Evolutionary conservation across 2,329 filamentous ascomycete species (phyloP).

Genomic region (Pyricularia grisea): DNA sequence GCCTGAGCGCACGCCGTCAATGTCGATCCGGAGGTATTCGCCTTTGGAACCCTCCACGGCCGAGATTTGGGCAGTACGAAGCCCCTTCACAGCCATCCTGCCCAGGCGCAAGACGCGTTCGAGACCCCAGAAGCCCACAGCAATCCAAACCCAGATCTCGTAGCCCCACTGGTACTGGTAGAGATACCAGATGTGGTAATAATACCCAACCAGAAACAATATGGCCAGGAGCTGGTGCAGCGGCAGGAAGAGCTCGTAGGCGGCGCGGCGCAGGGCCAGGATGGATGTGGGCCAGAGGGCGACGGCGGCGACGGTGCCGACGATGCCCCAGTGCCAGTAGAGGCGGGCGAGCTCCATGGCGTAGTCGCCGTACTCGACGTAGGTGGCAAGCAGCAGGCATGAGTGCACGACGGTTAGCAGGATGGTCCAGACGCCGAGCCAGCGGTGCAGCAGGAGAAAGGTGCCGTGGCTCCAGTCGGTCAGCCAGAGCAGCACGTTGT

Average conservation of each 20-base stretch:
- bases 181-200: conserved; percentile 5
- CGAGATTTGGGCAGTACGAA: conserved; percentile 10
- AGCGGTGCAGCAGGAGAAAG: conserved; percentile 38
- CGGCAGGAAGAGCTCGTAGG: conserved; percentile 7
- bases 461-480: conserved; percentile 41
- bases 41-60: conserved; percentile 12
- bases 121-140: conserved; percentile 28
- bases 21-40: conserved; percentile 22
- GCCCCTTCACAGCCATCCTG: conserved; percentile 28
- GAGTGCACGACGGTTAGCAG: conserved; percentile 37
- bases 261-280: background rate
- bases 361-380: conserved; percentile 25
- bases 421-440: conserved; percentile 33
- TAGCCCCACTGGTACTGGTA: conserved; percentile 30
- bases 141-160: conserved; percentile 34
- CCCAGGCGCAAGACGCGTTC: conserved; percentile 30
- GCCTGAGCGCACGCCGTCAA: conserved; percentile 13
- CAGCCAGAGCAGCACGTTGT: conserved; percentile 36
- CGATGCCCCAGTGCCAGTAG: conserved; percentile 7
- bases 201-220: conserved; percentile 8
- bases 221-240: conserved; percentile 5
- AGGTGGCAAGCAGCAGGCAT: conserved; percentile 32
- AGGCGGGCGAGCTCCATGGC: conserved; percentile 6
- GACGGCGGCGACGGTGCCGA: conserved; percentile 3
- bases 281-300: background rate